Evolutionary conservation across 768 basidiomycete genomes (phyloP).

Genomic region (Dentipellis fragilis): DNA sequence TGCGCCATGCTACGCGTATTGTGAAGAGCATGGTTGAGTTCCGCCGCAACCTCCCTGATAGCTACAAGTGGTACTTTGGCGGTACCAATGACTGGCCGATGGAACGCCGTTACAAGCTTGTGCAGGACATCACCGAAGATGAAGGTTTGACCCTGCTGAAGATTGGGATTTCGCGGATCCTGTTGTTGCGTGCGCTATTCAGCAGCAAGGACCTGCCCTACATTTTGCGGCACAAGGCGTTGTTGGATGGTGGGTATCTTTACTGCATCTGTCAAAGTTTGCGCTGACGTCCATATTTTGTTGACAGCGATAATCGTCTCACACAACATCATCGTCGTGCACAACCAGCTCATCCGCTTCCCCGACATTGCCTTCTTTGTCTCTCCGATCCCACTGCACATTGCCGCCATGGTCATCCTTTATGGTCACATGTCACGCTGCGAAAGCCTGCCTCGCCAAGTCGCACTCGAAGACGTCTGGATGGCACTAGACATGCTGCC

Average conservation of each 20-base stretch:
- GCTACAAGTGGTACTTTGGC: slow-evolving; percentile 66
- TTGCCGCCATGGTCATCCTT: slow-evolving; percentile 85
- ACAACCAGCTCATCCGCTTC: slow-evolving; percentile 74
- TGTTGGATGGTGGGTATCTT: slow-evolving; percentile 59
- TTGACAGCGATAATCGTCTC: slow-evolving; percentile 68
- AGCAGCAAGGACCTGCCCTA: slow-evolving; percentile 65
- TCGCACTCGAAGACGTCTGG: slow-evolving; percentile 76
- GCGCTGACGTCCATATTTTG: neutral
- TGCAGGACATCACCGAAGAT: slow-evolving; percentile 69
- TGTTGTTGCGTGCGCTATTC: slow-evolving; percentile 71
- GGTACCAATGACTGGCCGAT: slow-evolving; percentile 68
- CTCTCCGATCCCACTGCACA: slow-evolving; percentile 81
- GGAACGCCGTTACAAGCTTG: slow-evolving; percentile 54
- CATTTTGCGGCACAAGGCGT: slow-evolving; percentile 53
- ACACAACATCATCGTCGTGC: slow-evolving; percentile 80
- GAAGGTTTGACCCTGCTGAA: slow-evolving; percentile 78
- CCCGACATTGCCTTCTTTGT: slow-evolving; percentile 85
- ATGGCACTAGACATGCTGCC: slow-evolving; percentile 84
- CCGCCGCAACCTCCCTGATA: slow-evolving; percentile 56
- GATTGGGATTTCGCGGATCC: slow-evolving; percentile 70
- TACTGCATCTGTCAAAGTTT: neutral
- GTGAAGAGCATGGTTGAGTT: slow-evolving; percentile 71
- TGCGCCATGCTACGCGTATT: slow-evolving; percentile 71
- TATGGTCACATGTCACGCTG: slow-evolving; percentile 80
- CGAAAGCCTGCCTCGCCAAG: slow-evolving; percentile 49